Conservation (phyloP, 768 basidiomycete genomes). For the Mycena epipterygia region DNA sequence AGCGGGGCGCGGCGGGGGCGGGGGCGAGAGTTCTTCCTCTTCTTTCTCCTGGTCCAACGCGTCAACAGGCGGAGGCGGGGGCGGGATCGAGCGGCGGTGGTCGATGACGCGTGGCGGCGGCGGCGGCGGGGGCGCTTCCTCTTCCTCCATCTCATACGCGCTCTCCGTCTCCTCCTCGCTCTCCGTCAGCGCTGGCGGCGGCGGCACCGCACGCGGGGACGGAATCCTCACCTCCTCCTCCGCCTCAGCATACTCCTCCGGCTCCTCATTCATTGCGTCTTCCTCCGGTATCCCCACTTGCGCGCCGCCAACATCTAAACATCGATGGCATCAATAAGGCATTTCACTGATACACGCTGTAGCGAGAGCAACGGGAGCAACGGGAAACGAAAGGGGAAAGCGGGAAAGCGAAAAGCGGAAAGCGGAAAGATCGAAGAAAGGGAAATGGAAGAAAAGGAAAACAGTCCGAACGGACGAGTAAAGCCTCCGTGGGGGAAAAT, state of each 20-base stretch:
- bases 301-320: conserved; percentile 16
- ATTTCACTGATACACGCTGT: conserved; percentile 22
- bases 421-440: not conserved
- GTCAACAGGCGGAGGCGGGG: conserved; percentile 22
- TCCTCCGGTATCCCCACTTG: not conserved
- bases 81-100: conserved; percentile 24
- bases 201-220: conserved; percentile 9
- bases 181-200: conserved; percentile 23
- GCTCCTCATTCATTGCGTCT: conserved; percentile 1
- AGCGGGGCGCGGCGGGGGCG: not conserved
- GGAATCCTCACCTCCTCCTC: conserved; percentile 3
- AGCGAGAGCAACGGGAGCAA: not conserved
- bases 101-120: conserved; percentile 27
- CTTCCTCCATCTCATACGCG: conserved; percentile 36
- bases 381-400: not conserved
- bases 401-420: not conserved
- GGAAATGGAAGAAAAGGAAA: not conserved
- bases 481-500: not conserved
- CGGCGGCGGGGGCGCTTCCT: conserved; percentile 32
- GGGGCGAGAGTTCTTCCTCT: conserved; percentile 10
- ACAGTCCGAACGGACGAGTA: not conserved
- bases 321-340: conserved; percentile 25
- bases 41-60: conserved; percentile 14
- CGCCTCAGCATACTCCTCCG: conserved; percentile 2
- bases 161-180: conserved; percentile 28